These are phyloP conservation scores for Anisodus tanguticus DNA, from an alignment of 257 asterid genomes.

Conservation along the genomic window DNA sequence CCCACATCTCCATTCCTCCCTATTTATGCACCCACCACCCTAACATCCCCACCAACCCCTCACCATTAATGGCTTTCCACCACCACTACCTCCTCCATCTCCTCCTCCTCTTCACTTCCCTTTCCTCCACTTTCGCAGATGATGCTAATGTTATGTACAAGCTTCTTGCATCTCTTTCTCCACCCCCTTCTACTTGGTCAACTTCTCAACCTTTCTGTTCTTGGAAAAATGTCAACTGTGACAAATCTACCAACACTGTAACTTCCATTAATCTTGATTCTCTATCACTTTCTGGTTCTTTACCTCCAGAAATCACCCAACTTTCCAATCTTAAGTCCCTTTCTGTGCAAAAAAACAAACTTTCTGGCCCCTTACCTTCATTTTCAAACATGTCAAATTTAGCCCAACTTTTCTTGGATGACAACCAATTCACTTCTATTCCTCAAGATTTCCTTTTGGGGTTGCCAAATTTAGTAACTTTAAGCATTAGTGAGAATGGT, in stretches of 20 bases:
- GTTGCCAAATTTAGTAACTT: slow-evolving; percentile 43
- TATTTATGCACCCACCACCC: slow-evolving; percentile 29
- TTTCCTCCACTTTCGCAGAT: slow-evolving; percentile 59
- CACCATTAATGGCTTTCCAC: slow-evolving; percentile 47
- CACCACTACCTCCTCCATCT: slow-evolving; percentile 40
- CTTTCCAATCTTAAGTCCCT: slow-evolving; percentile 64
- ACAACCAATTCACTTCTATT: slow-evolving; percentile 51
- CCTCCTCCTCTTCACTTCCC: slow-evolving; percentile 36
- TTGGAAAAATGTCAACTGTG: slow-evolving; percentile 70
- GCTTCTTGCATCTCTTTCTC: slow-evolving; percentile 62
- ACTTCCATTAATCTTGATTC: slow-evolving; percentile 58
- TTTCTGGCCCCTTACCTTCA: slow-evolving; percentile 73
- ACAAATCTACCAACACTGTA: slow-evolving; percentile 50
- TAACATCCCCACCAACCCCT: neutral
- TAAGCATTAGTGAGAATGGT: slow-evolving; percentile 59
- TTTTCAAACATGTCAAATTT: slow-evolving; percentile 68
- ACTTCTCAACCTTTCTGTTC: slow-evolving; percentile 54
- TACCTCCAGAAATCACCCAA: slow-evolving; percentile 62
- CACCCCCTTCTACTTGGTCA: slow-evolving; percentile 74
- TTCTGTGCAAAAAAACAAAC: slow-evolving; percentile 63
- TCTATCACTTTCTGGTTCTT: slow-evolving; percentile 62
- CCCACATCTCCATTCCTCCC: slow-evolving; percentile 17
- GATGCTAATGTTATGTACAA: slow-evolving; percentile 67
- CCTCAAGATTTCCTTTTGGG: slow-evolving; percentile 70
- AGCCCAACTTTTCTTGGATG: slow-evolving; percentile 55